Base-by-base conservation (phyloP, 2,329 filamentous ascomycete species). In the Dothideomycetes sp. region DNA sequence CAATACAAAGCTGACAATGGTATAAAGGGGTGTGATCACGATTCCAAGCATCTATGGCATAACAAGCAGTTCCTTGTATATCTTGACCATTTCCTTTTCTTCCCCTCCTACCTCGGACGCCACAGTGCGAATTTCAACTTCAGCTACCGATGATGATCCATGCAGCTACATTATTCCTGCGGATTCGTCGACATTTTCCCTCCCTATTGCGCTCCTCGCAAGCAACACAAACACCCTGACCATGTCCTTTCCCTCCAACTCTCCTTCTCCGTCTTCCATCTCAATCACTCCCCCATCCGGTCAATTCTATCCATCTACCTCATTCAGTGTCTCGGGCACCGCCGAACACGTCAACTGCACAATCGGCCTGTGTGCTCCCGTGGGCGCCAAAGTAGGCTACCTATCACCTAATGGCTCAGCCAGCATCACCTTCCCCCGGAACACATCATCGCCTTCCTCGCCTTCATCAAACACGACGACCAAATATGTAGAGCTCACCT, bases 401-500 rank as follows among this genome's bases (percentile, higher is more conserved):
- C 52, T 69, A 2, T 51, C 53, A 1, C 41, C 49, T 0, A 55
- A 47, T n/a, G 48, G 47, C 27, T 50, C 47, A 2, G 57, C 63
- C 1, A 55, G 42, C 2, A 57, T 61, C n/a, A 55, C 51, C 0
- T 64, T 72, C 36, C 42, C 52, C 3, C 19, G 10, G 7, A 27
- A 27, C 22, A 27, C 22, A 27, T 12, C 22, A 27, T 12, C 22
- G 19, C 36, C 18, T 5, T 31, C 11, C 50, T 51, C 1, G 56
- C 64, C 8, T 45, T 50, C 53, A 1, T 45, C 54, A 1, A 57
- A 50, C 0, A 51, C 45, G 3, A 60, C 62, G 1, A 47, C 47
- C 3, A 62, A 65, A 42, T 60, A 67, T 22, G 42, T 73, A 1
- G 65, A 64, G 1, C 51, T 73, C 10, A 66, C 71, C 47, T 72